Percentiles rank a stretch among this genome's conserved stretches.
phyloP scores from a whole-genome alignment of 2,329 filamentous ascomycete species.

The Ceratocystis lukuohia region DNA sequence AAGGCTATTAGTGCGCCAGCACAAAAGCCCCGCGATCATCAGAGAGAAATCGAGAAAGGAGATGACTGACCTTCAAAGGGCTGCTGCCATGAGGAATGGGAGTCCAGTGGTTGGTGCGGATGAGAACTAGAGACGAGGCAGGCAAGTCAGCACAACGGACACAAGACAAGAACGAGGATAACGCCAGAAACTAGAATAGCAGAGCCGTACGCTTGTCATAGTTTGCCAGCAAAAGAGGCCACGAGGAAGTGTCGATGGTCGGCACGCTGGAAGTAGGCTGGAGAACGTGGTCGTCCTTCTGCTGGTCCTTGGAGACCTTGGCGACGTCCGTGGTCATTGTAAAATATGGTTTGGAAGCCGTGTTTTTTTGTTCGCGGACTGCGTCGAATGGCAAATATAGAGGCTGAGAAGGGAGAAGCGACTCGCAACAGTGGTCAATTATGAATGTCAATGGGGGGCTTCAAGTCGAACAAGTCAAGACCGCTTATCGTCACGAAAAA shows the following conservation, averaged over 20 bases:
- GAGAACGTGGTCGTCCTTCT: constrained; percentile 59
- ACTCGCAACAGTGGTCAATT: not conserved
- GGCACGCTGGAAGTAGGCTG: constrained; percentile 78
- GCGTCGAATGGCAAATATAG: not conserved
- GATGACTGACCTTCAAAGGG: constrained; percentile 47
- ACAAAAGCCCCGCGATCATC: too few species aligned
- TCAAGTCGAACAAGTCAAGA: not conserved
- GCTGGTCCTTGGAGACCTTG: constrained; percentile 34
- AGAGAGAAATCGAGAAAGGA: too few species aligned
- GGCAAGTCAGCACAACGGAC: constrained; percentile 22
- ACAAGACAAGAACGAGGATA: too few species aligned
- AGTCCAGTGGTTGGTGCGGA: constrained; percentile 91
- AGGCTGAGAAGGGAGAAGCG: too few species aligned
- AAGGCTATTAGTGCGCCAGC: too few species aligned
- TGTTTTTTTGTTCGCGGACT: too few species aligned
- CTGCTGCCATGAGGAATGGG: constrained; percentile 88
- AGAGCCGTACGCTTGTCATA: constrained; percentile 65
- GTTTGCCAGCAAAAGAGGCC: constrained; percentile 91
- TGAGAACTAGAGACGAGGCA: constrained; percentile 51
- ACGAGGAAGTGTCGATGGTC: constrained; percentile 70
- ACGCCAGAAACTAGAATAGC: too few species aligned
- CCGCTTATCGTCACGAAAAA: constrained; percentile 5
- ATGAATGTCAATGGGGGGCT: too few species aligned
- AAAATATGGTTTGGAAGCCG: not conserved
- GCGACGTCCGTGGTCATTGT: constrained; percentile 37